These are phyloP conservation scores for Coffea eugenioides DNA, from an alignment of 257 asterid genomes.

Conservation along the genomic window DNA sequence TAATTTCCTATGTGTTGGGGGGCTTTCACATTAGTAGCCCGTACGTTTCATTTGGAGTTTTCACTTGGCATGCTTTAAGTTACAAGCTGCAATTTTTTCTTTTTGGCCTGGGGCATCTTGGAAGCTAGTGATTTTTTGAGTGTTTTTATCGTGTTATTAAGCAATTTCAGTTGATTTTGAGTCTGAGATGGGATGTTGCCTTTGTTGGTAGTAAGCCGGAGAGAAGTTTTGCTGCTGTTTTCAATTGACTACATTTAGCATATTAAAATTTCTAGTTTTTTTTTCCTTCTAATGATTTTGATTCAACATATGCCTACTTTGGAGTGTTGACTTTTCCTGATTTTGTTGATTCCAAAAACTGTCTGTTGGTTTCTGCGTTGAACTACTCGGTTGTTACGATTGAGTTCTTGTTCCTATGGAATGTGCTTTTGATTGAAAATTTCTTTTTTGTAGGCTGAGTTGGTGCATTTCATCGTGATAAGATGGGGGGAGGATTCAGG, in stretches of 20 bases:
- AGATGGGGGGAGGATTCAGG: constrained; percentile 86
- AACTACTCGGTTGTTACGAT: not conserved
- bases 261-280: not conserved
- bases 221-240: not conserved
- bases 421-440: not conserved
- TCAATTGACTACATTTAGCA: not conserved
- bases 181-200: too few species aligned
- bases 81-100: not conserved
- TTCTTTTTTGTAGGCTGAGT: constrained; percentile 1
- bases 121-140: not conserved
- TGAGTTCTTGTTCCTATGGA: not conserved
- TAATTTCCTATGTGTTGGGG: not conserved
- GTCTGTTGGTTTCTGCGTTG: too few species aligned
- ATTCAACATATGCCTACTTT: not conserved
- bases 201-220: not conserved
- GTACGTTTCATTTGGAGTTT: too few species aligned
- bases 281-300: not conserved
- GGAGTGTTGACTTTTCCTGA: not conserved
- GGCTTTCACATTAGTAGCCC: too few species aligned
- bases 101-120: not conserved
- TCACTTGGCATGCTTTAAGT: not conserved
- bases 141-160: not conserved
- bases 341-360: not conserved
- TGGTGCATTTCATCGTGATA: constrained; percentile 7
- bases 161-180: not conserved